Conservation (phyloP, 345 rosid species). For the Capsella bursapastoris region DNA sequence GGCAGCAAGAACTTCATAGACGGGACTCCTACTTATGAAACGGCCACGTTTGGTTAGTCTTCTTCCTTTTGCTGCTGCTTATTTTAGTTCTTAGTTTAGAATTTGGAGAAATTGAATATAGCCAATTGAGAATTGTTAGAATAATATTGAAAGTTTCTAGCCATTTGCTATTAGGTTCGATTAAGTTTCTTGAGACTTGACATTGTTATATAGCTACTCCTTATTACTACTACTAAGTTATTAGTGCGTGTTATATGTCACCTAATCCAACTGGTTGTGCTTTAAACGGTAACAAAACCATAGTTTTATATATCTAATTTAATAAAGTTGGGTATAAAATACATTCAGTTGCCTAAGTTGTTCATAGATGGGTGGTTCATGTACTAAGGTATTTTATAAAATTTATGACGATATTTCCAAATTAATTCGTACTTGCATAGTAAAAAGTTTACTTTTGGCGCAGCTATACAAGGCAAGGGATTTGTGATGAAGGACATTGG, state of each 20-base stretch:
- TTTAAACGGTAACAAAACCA: background rate
- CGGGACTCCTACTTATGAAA: slow-evolving; percentile 74
- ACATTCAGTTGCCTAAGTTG: too few relatives aligned
- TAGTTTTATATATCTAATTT: too few relatives aligned
- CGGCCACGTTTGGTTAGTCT: slow-evolving; percentile 77
- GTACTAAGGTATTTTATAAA: too few relatives aligned
- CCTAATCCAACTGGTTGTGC: background rate
- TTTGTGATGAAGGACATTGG: slow-evolving; percentile 71
- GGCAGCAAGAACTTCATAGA: slow-evolving; percentile 66
- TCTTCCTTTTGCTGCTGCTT: background rate
- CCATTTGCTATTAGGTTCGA: background rate
- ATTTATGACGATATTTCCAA: too few relatives aligned
- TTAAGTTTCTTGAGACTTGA: background rate
- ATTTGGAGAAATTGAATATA: background rate
- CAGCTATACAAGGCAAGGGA: slow-evolving; percentile 79
- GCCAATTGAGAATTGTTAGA: background rate
- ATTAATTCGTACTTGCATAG: too few relatives aligned
- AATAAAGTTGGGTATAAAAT: background rate
- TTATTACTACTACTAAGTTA: background rate
- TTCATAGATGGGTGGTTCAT: too few relatives aligned
- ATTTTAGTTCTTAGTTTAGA: background rate
- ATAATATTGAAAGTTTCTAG: background rate
- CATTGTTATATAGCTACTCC: background rate
- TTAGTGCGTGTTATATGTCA: background rate
- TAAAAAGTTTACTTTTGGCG: background rate